These are phyloP conservation scores for Coemansia sp. DNA, from an alignment of 192 early-diverging fungal genomes.

Conservation along the genomic window DNA sequence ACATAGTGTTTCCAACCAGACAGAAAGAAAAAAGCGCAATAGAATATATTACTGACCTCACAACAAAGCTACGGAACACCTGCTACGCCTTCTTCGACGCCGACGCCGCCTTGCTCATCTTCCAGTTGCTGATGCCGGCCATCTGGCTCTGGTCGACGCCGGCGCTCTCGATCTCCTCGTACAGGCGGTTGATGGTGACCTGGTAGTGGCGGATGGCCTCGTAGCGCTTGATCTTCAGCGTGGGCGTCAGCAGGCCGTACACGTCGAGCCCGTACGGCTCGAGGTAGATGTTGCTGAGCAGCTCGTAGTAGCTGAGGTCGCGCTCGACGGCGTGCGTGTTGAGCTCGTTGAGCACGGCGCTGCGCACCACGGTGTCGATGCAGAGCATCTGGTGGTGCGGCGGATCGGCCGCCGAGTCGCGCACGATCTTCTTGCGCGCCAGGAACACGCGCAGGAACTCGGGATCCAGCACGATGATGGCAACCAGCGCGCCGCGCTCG, in stretches of 20 bases:
- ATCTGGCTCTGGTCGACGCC: constrained; percentile 43
- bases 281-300: constrained; percentile 66
- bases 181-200: constrained; percentile 60
- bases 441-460: constrained; percentile 58
- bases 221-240: constrained; percentile 66
- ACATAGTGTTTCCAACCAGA: no score
- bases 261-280: constrained; percentile 71
- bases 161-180: constrained; percentile 56
- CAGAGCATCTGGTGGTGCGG: constrained; percentile 65
- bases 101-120: constrained; percentile 19
- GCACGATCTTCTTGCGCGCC: constrained; percentile 53
- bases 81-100: constrained; percentile 20
- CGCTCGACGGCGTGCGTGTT: constrained; percentile 61
- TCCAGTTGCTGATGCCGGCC: constrained; percentile 44
- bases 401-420: constrained; percentile 49
- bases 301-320: constrained; percentile 70
- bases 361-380: constrained; percentile 59
- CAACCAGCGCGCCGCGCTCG: constrained; percentile 70
- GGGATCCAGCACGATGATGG: constrained; percentile 75
- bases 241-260: constrained; percentile 82
- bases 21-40: no score
- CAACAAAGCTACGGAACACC: background rate
- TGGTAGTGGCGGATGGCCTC: constrained; percentile 56
- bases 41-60: no score
- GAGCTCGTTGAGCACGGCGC: constrained; percentile 59